Evolutionary conservation across 2,329 filamentous ascomycete genomes (phyloP).

Genomic region (Endoconidiophora polonica): DNA sequence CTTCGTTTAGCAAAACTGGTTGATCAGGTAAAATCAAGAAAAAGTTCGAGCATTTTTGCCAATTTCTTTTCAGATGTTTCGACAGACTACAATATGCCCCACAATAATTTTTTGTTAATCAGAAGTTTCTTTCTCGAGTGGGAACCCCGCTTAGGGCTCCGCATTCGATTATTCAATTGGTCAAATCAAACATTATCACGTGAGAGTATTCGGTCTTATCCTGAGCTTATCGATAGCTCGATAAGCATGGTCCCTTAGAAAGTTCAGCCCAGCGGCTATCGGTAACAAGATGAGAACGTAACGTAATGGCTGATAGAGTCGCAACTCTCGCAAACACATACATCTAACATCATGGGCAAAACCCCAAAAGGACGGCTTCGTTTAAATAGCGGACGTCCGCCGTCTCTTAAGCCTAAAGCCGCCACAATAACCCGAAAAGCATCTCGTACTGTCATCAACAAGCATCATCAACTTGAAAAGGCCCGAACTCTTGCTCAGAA

Average conservation of each 20-base stretch:
- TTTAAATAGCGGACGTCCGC: conserved; percentile 31
- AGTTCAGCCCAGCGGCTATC: neutral
- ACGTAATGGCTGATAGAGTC: neutral
- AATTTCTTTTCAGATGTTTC: conserved; percentile 9
- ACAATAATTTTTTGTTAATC: neutral
- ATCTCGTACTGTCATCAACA: conserved; percentile 47
- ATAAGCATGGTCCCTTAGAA: conserved; percentile 3
- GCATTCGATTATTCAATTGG: neutral
- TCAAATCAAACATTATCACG: neutral
- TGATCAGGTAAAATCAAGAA: conserved; percentile 5
- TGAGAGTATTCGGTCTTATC: neutral
- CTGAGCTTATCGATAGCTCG: conserved; percentile 4
- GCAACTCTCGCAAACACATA: too few species aligned
- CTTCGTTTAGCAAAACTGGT: conserved; percentile 12
- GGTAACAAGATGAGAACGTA: neutral
- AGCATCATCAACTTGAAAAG: conserved; percentile 49
- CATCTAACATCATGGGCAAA: conserved; percentile 19
- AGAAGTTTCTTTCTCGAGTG: conserved; percentile 6
- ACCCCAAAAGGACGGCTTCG: conserved; percentile 15
- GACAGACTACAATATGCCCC: neutral
- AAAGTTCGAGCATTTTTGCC: conserved; percentile 4
- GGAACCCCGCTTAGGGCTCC: conserved; percentile 8
- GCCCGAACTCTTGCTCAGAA: conserved; percentile 36
- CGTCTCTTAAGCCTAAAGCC: conserved; percentile 29
- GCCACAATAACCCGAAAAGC: conserved; percentile 42